A percentile compares a stretch with the other conserved stretches of the same genome.
Evolutionary conservation across 176 grass and related monocot species (phyloP).

Genomic region (Oryza officinalis): DNA sequence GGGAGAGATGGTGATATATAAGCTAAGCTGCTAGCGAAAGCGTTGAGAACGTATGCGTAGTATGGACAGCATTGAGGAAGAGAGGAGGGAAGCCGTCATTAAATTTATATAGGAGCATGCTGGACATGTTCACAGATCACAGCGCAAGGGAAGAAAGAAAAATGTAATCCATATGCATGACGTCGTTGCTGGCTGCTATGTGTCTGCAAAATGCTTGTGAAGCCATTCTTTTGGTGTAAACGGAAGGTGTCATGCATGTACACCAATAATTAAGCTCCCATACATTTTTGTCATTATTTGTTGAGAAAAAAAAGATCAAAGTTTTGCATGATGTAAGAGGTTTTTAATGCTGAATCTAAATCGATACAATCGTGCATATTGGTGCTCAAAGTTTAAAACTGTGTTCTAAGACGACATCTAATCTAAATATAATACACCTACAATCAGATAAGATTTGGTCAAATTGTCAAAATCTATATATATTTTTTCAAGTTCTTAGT

Average conservation of each 20-base stretch:
- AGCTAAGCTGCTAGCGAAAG: not conserved
- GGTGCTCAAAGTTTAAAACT: not conserved
- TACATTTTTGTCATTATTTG: no score
- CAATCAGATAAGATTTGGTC: no score
- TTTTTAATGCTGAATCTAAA: not conserved
- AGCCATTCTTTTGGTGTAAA: not conserved
- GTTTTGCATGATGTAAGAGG: not conserved
- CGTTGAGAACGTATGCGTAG: slow-evolving; percentile 21
- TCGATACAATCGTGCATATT: not conserved
- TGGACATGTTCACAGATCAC: slow-evolving; percentile 7
- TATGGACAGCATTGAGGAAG: not conserved
- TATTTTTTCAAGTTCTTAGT: no score
- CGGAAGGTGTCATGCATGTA: not conserved
- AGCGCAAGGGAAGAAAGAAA: not conserved
- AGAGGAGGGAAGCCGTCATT: not conserved
- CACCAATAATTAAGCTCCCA: not conserved
- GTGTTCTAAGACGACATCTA: no score
- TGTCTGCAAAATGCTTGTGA: not conserved
- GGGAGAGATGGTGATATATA: slow-evolving; percentile 20
- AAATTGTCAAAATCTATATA: no score
- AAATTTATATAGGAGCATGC: slow-evolving; percentile 25
- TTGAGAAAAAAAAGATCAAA: no score
- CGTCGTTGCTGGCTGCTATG: not conserved
- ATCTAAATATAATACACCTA: no score
- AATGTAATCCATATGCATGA: slow-evolving; percentile 7